These are phyloP conservation scores for Sabuloglossum arenarium DNA, from an alignment of 495 filamentous ascomycete species.

Conservation along the genomic window DNA sequence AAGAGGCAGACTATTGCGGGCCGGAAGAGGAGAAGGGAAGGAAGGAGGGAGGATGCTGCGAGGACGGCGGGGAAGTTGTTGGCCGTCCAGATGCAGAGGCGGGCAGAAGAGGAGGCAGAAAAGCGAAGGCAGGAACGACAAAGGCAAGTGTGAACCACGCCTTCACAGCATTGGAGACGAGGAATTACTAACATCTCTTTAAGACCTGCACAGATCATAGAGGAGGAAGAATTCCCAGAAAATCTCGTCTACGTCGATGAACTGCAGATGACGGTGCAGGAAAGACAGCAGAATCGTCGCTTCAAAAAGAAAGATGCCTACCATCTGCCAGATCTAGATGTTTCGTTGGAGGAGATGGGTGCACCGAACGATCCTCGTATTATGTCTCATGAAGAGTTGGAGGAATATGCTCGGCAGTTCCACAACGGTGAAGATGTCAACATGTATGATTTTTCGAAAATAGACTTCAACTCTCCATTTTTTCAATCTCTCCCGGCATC, in stretches of 20 bases:
- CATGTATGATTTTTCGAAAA: slow-evolving; percentile 95
- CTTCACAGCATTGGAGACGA: slow-evolving; percentile 34
- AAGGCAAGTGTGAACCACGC: slow-evolving; percentile 1
- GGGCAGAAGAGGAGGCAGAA: slow-evolving; percentile 63
- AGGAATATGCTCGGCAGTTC: slow-evolving; percentile 83
- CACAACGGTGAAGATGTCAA: slow-evolving; percentile 88
- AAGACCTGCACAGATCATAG: slow-evolving; percentile 19
- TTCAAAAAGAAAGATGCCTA: slow-evolving; percentile 89
- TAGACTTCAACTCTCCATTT: slow-evolving; percentile 88
- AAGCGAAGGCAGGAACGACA: slow-evolving; percentile 31
- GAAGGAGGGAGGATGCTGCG: slow-evolving; percentile 77
- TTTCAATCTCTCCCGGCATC: slow-evolving; percentile 74
- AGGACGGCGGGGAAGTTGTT: slow-evolving; percentile 76
- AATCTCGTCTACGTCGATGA: slow-evolving; percentile 79
- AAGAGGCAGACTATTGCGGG: slow-evolving; percentile 78
- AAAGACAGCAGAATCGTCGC: slow-evolving; percentile 49
- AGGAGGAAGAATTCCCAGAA: slow-evolving; percentile 45
- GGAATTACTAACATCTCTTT: slow-evolving; percentile 16
- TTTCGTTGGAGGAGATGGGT: slow-evolving; percentile 62
- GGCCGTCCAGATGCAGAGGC: slow-evolving; percentile 77
- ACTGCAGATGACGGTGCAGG: slow-evolving; percentile 53
- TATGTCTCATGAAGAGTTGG: slow-evolving; percentile 82
- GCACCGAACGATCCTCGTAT: slow-evolving; percentile 78
- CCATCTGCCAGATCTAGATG: slow-evolving; percentile 69
- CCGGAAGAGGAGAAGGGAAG: slow-evolving; percentile 63